Conservation (phyloP, 768 basidiomycete genomes). For the Hygrophorus pudorinus region DNA sequence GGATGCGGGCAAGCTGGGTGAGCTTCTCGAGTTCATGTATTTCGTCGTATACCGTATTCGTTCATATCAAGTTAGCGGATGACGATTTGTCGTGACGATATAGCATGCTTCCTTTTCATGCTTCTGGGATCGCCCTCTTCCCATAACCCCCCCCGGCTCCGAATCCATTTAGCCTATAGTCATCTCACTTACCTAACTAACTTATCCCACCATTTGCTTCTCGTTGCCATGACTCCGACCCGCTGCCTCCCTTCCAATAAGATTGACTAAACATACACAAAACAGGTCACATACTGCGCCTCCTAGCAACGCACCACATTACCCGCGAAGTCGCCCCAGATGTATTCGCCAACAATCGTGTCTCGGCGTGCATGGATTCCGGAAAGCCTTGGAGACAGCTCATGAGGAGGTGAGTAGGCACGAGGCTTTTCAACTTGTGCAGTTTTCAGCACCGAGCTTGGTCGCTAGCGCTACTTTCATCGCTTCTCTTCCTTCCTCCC, state of each 20-base stretch:
- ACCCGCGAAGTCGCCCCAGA: constrained; percentile 60
- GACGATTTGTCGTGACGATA: too few relatives aligned
- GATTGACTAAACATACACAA: neutral
- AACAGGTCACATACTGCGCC: constrained; percentile 60
- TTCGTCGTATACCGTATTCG: too few relatives aligned
- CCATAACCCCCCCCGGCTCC: too few relatives aligned
- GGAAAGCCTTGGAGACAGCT: constrained; percentile 32
- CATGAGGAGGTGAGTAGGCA: neutral
- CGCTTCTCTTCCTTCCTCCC: neutral
- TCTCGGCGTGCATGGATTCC: constrained; percentile 59
- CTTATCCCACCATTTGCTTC: too few relatives aligned
- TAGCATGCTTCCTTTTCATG: too few relatives aligned
- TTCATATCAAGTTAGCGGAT: too few relatives aligned
- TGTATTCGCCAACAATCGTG: constrained; percentile 62
- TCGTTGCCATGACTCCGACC: too few relatives aligned
- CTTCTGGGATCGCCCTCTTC: too few relatives aligned
- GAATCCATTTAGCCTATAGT: too few relatives aligned
- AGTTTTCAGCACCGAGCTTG: neutral
- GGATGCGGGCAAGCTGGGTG: constrained; percentile 44
- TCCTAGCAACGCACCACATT: constrained; percentile 73
- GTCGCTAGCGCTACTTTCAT: too few relatives aligned
- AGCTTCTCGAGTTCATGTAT: constrained; percentile 2
- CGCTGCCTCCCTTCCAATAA: neutral
- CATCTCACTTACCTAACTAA: too few relatives aligned
- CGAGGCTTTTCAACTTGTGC: neutral